phyloP scores from a whole-genome alignment of 768 basidiomycete genomes.

The Melanogaster broomeanus region DNA sequence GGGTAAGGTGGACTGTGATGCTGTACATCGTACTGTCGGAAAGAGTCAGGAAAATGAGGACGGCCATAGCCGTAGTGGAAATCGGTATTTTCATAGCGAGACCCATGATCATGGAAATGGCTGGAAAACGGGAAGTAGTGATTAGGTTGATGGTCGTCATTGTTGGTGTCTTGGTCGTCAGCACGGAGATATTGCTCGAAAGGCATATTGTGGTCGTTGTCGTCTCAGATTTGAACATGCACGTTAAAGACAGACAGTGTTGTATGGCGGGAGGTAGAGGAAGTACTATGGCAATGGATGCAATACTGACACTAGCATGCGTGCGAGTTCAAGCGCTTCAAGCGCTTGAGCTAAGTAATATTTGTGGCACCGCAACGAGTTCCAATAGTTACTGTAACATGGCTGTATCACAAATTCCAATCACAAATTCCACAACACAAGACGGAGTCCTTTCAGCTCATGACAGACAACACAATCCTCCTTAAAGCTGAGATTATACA shows the following conservation, averaged over 20 bases:
- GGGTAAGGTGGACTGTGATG: conserved; percentile 12
- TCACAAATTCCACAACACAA: not conserved
- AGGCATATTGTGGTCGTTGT: conserved; percentile 34
- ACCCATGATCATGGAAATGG: conserved; percentile 13
- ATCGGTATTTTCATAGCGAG: conserved; percentile 10
- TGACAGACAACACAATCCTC: conserved; percentile 76
- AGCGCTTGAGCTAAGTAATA: too few relatives aligned
- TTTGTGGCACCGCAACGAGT: too few relatives aligned
- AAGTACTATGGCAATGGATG: too few relatives aligned
- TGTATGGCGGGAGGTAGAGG: too few relatives aligned
- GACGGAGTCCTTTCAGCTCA: not conserved
- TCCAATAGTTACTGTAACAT: too few relatives aligned
- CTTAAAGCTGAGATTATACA: conserved; percentile 92
- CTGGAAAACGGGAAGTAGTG: conserved; percentile 6
- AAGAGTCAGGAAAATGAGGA: conserved; percentile 1
- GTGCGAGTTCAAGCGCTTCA: too few relatives aligned
- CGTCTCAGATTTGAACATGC: not conserved
- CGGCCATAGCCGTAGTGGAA: conserved; percentile 7
- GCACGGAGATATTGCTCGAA: conserved; percentile 42
- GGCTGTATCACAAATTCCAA: conserved; percentile 8
- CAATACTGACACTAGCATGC: too few relatives aligned
- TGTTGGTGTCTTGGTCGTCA: conserved; percentile 15
- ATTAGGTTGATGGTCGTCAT: conserved; percentile 4
- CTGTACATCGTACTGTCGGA: not conserved
- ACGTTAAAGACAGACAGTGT: too few relatives aligned